Percentiles rank a stretch among this genome's conserved stretches.
phyloP scores from a whole-genome alignment of 179 eudicot genomes.

The Beta corolliflora region DNA sequence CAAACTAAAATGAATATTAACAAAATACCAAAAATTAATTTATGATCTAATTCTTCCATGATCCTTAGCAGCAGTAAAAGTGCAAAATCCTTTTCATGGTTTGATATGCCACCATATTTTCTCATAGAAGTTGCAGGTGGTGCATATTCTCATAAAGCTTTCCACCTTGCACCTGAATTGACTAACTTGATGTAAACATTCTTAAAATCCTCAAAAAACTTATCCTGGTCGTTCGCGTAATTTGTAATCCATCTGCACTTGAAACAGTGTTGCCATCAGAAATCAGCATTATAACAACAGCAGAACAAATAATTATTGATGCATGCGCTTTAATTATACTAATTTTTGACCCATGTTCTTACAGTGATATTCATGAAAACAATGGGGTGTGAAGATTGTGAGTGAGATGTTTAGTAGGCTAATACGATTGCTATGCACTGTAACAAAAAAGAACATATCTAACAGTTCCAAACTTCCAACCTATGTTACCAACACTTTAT shows the following conservation, averaged over 20 bases:
- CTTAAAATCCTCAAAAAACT: conserved; percentile 83
- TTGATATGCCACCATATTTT: conserved; percentile 3
- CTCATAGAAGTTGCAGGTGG: conserved; percentile 9
- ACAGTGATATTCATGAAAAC: not conserved
- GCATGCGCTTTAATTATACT: not conserved
- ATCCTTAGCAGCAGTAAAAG: conserved; percentile 3
- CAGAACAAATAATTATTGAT: not conserved
- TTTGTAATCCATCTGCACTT: conserved; percentile 73
- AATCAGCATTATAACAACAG: not conserved
- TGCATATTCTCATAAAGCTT: conserved; percentile 30
- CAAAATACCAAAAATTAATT: not conserved
- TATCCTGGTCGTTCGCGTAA: conserved; percentile 67
- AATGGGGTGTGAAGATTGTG: not conserved
- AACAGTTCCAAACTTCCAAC: too few species aligned
- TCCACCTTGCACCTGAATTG: conserved; percentile 85
- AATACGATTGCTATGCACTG: too few species aligned
- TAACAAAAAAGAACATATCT: too few species aligned
- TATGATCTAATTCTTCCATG: not conserved
- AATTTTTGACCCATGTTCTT: not conserved
- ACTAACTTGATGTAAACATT: conserved; percentile 84
- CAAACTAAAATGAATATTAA: not conserved
- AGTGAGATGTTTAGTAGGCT: not conserved
- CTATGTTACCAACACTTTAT: too few species aligned
- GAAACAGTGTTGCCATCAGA: conserved; percentile 2
- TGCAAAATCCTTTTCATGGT: conserved; percentile 9